A percentile compares a stretch with the other conserved stretches of the same genome.
Evolutionary conservation across 495 filamentous ascomycete species (phyloP).

Genomic region (Penicillium ucsense): DNA sequence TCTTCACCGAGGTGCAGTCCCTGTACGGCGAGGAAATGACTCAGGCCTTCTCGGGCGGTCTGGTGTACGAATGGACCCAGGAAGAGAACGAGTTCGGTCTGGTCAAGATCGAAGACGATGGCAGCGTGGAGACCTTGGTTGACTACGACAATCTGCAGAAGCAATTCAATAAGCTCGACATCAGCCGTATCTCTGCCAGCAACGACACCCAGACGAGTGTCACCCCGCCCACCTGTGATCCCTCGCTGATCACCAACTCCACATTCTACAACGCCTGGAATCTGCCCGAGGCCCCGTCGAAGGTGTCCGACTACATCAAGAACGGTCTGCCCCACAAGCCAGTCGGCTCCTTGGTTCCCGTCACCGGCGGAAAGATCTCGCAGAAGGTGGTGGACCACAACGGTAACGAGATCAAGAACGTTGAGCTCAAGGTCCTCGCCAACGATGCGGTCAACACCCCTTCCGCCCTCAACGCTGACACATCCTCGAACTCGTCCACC

Average conservation of each 20-base stretch:
- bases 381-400: slow-evolving; percentile 45
- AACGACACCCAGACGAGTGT: slow-evolving; percentile 42
- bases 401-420: slow-evolving; percentile 40
- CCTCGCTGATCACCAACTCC: slow-evolving; percentile 49
- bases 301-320: slow-evolving; percentile 42
- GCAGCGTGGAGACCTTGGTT: slow-evolving; percentile 47
- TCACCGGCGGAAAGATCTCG: slow-evolving; percentile 41
- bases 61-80: slow-evolving; percentile 82
- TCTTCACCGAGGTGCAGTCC: slow-evolving; percentile 72
- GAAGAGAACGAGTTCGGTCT: slow-evolving; percentile 77
- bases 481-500: slow-evolving; percentile 30
- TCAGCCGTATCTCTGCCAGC: slow-evolving; percentile 50
- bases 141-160: slow-evolving; percentile 71
- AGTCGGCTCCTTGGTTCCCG: slow-evolving; percentile 47
- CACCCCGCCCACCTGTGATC: slow-evolving; percentile 47
- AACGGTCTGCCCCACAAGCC: slow-evolving; percentile 44
- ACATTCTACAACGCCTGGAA: slow-evolving; percentile 68
- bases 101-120: slow-evolving; percentile 57
- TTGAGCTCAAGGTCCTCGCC: slow-evolving; percentile 44
- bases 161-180: slow-evolving; percentile 67
- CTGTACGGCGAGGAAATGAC: slow-evolving; percentile 80
- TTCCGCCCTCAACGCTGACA: not conserved
- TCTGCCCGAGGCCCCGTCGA: slow-evolving; percentile 48
- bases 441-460: slow-evolving; percentile 48
- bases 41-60: slow-evolving; percentile 67